phyloP scores from a whole-genome alignment of 108 stramenopile species.

The Epithemia pelagica region DNA sequence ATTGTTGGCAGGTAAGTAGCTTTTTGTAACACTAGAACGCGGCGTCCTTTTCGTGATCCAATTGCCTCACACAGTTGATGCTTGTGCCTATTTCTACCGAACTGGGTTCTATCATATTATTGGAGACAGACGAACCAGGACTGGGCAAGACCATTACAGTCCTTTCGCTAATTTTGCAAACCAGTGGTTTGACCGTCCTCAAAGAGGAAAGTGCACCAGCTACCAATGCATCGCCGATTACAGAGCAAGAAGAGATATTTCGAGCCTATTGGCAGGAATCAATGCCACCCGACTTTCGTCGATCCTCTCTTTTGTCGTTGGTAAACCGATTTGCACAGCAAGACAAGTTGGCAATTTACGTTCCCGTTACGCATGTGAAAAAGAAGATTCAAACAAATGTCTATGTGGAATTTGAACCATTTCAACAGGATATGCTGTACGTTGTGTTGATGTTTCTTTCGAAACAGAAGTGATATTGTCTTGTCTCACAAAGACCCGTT shows the following conservation, averaged over 20 bases:
- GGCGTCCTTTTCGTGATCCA: no score
- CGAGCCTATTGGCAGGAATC: constrained; percentile 55
- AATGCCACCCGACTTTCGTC: constrained; percentile 18
- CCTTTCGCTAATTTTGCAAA: constrained; percentile 64
- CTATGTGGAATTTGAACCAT: constrained; percentile 19
- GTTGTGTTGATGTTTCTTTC: not conserved
- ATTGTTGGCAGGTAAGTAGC: constrained; percentile 3
- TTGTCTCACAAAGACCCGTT: no score
- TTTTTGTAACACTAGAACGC: no score
- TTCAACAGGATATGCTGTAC: not conserved
- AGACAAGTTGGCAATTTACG: constrained; percentile 7
- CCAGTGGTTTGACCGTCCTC: constrained; percentile 42
- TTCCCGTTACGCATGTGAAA: constrained; percentile 1
- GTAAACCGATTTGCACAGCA: constrained; percentile 15
- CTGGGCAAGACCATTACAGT: constrained; percentile 80
- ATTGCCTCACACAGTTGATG: no score
- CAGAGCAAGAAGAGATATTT: constrained; percentile 32
- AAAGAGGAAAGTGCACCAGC: constrained; percentile 6
- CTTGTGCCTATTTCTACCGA: no score
- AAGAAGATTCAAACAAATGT: constrained; percentile 17
- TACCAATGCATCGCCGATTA: not conserved
- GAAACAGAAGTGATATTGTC: no score
- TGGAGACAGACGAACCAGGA: constrained; percentile 74
- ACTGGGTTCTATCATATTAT: no score
- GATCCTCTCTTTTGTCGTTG: constrained; percentile 22